Conservation (phyloP, 495 filamentous ascomycete species). For the Aspergillus ostianus region DNA sequence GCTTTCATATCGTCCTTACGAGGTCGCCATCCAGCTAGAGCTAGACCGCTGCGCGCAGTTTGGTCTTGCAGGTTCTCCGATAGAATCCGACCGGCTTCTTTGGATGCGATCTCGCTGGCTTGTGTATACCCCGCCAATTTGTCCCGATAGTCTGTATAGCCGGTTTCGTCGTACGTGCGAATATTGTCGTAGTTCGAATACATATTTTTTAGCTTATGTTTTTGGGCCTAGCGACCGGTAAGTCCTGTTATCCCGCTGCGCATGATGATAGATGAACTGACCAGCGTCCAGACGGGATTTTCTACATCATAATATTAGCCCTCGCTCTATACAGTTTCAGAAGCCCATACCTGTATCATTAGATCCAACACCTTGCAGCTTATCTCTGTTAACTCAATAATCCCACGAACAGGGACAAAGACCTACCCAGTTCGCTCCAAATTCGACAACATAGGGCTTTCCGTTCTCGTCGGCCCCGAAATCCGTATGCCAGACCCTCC, state of each 20-base stretch:
- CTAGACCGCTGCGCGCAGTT: constrained; percentile 58
- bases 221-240: constrained; percentile 45
- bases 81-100: constrained; percentile 58
- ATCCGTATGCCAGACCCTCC: constrained; percentile 53
- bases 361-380: constrained; percentile 63
- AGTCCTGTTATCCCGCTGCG: neutral
- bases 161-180: constrained; percentile 57
- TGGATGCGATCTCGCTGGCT: constrained; percentile 48
- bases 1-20: constrained; percentile 52
- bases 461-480: constrained; percentile 57
- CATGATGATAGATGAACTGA: constrained; percentile 22
- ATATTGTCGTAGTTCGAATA: constrained; percentile 63
- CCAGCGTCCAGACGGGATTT: constrained; percentile 70
- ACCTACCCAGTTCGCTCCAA: constrained; percentile 66
- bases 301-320: constrained; percentile 33
- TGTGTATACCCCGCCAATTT: constrained; percentile 36
- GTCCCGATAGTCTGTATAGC: constrained; percentile 46
- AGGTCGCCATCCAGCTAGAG: constrained; percentile 64
- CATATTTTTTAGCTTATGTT: constrained; percentile 59
- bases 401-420: neutral
- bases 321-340: neutral
- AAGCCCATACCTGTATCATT: constrained; percentile 1
- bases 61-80: constrained; percentile 62
- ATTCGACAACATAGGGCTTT: constrained; percentile 60
- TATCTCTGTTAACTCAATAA: neutral